Conservation (phyloP, 345 rosid genomes). For the Carallia pectinifolia region DNA sequence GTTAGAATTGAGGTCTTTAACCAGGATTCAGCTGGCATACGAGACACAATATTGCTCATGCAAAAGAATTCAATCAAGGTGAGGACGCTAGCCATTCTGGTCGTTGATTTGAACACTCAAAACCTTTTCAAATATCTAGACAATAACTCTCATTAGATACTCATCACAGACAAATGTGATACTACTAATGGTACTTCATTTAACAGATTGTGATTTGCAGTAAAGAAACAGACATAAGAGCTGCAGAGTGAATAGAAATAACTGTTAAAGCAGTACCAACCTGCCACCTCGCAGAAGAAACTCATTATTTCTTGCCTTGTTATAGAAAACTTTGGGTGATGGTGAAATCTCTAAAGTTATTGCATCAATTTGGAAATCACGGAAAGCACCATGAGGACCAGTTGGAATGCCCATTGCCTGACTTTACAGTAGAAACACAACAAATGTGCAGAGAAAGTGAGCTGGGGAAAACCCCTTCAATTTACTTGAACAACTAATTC, state of each 20-base stretch:
- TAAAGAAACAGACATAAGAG: background rate
- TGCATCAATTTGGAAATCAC: conserved; percentile 92
- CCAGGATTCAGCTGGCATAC: background rate
- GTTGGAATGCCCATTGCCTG: conserved; percentile 96
- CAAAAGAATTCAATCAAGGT: background rate
- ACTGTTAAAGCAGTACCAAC: conserved; percentile 38
- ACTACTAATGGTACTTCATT: background rate
- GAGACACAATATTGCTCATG: background rate
- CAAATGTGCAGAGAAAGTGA: conserved; percentile 12
- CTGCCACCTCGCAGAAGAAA: conserved; percentile 70
- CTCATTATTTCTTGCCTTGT: conserved; percentile 53
- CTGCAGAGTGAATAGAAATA: conserved; percentile 8
- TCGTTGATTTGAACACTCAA: background rate
- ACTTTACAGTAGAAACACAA: conserved; percentile 5
- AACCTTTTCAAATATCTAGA: too few species aligned
- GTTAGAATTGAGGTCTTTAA: background rate
- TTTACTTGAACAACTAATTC: background rate
- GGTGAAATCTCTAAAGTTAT: conserved; percentile 84
- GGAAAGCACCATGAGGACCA: conserved; percentile 96
- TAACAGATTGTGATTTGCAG: too few species aligned
- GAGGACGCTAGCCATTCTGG: too few species aligned
- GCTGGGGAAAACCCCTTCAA: background rate
- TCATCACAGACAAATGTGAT: background rate
- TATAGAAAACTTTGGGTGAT: conserved; percentile 49
- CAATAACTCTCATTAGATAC: background rate